phyloP scores from a whole-genome alignment of 495 filamentous ascomycete species.

The Podospora anserina region DNA sequence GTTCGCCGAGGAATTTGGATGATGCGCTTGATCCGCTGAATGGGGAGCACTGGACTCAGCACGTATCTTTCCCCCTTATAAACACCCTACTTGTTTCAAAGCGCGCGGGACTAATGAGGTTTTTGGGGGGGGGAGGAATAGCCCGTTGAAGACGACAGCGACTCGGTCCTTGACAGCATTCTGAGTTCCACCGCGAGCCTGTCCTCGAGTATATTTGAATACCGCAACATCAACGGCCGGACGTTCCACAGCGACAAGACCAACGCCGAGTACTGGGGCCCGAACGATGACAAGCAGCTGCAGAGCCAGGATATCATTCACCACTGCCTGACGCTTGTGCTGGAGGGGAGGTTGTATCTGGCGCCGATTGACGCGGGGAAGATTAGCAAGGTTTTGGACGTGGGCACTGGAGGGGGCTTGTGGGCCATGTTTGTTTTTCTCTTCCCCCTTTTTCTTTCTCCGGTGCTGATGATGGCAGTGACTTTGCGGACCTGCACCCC shows the following conservation, averaged over 20 bases:
- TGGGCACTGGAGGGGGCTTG: conserved; percentile 22
- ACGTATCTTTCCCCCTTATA: neutral
- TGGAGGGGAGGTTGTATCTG: conserved; percentile 43
- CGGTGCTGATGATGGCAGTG: conserved; percentile 6
- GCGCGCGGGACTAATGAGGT: too few relatives aligned
- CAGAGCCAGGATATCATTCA: conserved; percentile 39
- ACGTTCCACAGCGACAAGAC: conserved; percentile 39
- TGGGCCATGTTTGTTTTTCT: conserved; percentile 40
- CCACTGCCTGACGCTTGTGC: conserved; percentile 31
- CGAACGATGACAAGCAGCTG: conserved; percentile 39
- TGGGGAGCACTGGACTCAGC: neutral
- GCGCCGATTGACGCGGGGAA: conserved; percentile 30
- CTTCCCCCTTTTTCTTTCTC: neutral
- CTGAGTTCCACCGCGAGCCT: conserved; percentile 41
- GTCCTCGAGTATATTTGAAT: conserved; percentile 43
- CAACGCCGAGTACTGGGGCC: conserved; percentile 32
- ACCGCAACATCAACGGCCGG: conserved; percentile 39
- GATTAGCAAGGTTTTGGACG: conserved; percentile 31
- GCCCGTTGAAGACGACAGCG: neutral
- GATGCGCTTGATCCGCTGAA: neutral
- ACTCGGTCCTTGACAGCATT: conserved; percentile 8
- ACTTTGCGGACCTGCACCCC: conserved; percentile 49
- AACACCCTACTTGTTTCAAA: neutral
- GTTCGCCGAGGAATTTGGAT: neutral
- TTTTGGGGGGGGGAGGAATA: neutral